Conservation (phyloP, 495 filamentous ascomycete genomes). For the Lineolata rhizophorae region DNA sequence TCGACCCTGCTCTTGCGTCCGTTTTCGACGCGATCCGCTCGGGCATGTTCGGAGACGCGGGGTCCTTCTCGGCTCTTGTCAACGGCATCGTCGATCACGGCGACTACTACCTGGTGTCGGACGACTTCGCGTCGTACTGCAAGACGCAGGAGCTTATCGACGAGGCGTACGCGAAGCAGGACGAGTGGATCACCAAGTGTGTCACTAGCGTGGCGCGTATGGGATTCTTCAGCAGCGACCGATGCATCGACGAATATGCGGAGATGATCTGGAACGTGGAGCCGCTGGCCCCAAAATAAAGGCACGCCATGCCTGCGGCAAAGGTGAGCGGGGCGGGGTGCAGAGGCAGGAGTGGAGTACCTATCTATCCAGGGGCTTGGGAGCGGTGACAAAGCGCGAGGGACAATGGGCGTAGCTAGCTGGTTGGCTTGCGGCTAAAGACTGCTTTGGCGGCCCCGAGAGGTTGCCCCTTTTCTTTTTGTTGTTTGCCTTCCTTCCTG, state of each 20-base stretch:
- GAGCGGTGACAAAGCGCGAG: too few relatives aligned
- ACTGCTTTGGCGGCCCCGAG: too few relatives aligned
- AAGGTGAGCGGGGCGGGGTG: too few relatives aligned
- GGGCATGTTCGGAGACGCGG: constrained; percentile 54
- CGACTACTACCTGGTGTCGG: constrained; percentile 91
- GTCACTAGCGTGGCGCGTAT: constrained; percentile 76
- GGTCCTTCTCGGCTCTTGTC: constrained; percentile 57
- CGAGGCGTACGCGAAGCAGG: constrained; percentile 71
- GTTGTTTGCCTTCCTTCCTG: too few relatives aligned
- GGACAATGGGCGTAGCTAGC: too few relatives aligned
- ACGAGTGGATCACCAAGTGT: constrained; percentile 75
- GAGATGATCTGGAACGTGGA: constrained; percentile 94
- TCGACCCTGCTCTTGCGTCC: constrained; percentile 51
- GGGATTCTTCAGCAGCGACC: constrained; percentile 92
- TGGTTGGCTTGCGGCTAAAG: too few relatives aligned
- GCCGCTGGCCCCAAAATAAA: constrained; percentile 31
- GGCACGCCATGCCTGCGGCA: too few relatives aligned
- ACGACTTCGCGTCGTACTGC: constrained; percentile 88
- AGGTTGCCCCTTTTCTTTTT: too few relatives aligned
- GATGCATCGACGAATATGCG: constrained; percentile 96
- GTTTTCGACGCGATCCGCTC: constrained; percentile 69
- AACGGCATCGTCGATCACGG: constrained; percentile 74
- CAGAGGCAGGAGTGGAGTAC: too few relatives aligned
- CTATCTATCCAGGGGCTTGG: too few relatives aligned
- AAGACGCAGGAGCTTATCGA: constrained; percentile 79